phyloP scores from a whole-genome alignment of 2,329 filamentous ascomycete species.

The Trichoderma oligosporum region DNA sequence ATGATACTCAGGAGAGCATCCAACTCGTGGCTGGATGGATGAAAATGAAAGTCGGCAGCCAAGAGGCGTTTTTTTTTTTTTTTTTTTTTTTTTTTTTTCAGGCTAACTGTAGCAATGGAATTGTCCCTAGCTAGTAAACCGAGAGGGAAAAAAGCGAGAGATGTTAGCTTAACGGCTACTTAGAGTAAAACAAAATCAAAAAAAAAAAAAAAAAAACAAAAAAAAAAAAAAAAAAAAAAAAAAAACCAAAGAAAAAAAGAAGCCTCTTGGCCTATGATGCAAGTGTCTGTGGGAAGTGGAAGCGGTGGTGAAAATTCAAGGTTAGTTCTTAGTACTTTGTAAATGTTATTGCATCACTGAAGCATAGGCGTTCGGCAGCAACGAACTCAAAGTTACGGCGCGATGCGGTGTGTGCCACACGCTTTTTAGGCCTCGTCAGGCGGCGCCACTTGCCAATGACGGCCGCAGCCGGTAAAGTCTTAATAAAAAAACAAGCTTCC shows the following conservation, averaged over 20 bases:
- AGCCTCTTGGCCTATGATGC: neutral
- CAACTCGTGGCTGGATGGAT: slow-evolving; percentile 4
- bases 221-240: no score
- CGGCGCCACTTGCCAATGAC: slow-evolving; percentile 7
- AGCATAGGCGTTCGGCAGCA: neutral
- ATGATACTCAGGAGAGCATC: neutral
- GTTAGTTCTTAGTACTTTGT: neutral
- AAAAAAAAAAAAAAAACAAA: no score
- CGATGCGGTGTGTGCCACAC: slow-evolving; percentile 15
- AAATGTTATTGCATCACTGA: neutral
- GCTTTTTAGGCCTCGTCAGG: slow-evolving; percentile 1
- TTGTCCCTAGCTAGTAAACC: neutral
- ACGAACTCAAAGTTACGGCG: slow-evolving; percentile 10
- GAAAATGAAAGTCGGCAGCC: neutral
- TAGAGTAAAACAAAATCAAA: neutral
- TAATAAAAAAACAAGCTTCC: slow-evolving; percentile 7
- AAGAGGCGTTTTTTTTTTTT: neutral
- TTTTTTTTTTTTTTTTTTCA: neutral
- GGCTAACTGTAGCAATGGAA: neutral
- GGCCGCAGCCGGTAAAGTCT: slow-evolving; percentile 3
- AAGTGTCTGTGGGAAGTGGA: slow-evolving; percentile 1
- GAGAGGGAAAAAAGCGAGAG: neutral
- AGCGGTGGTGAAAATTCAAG: neutral
- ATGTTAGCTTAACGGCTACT: slow-evolving; percentile 9
- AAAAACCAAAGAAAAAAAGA: no score